Conservation (phyloP, 129 eudicot species). For the Dittrichia graveolens region DNA sequence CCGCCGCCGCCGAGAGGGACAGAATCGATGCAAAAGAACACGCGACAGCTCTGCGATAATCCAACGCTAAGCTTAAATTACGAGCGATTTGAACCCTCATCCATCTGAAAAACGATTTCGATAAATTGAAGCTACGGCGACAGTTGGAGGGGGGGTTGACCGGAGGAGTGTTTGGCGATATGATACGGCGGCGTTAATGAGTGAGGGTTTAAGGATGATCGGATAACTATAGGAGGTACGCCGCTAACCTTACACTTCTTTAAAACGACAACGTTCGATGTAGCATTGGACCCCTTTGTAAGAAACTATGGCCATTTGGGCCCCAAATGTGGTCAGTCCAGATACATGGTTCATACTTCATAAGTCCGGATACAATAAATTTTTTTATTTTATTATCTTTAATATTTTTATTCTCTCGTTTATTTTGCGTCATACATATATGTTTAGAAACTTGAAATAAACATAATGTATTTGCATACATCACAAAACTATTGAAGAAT, state of each 20-base stretch:
- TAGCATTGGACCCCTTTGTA: not conserved
- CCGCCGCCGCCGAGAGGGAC: conserved; percentile 14
- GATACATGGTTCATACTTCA: no score
- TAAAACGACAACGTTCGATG: not conserved
- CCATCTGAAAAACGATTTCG: conserved; percentile 33
- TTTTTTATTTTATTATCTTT: no score
- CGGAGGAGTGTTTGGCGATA: not conserved
- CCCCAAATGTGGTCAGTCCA: no score
- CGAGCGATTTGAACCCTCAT: conserved; percentile 36
- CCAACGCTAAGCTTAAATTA: conserved; percentile 25
- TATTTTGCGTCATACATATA: no score
- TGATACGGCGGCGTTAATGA: conserved; percentile 33
- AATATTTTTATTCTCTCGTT: no score
- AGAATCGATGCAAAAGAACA: conserved; percentile 7
- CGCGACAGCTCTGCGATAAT: not conserved
- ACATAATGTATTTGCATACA: no score
- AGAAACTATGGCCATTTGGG: not conserved
- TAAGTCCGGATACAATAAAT: no score
- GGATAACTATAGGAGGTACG: conserved; percentile 19
- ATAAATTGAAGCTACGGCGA: conserved; percentile 4
- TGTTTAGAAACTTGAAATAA: no score
- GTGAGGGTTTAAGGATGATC: conserved; percentile 33
- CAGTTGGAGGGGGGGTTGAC: not conserved
- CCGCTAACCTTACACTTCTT: not conserved
- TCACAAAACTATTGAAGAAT: no score